These are phyloP conservation scores for Blakeslea trispora DNA, from an alignment of 371 early-diverging fungal species.

Conservation along the genomic window DNA sequence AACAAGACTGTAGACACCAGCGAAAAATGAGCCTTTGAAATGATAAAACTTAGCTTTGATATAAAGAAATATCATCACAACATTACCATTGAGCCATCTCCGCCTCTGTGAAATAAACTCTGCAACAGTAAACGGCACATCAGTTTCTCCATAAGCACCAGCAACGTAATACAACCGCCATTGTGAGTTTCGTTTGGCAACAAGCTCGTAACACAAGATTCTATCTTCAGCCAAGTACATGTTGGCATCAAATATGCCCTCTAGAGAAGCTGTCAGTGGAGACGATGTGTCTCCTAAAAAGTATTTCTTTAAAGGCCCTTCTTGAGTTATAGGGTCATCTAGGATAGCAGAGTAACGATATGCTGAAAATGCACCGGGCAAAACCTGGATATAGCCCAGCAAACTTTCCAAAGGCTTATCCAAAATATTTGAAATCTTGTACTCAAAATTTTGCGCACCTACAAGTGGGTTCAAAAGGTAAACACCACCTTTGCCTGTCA, in stretches of 20 bases:
- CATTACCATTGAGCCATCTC: constrained; percentile 90
- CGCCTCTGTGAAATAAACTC: constrained; percentile 88
- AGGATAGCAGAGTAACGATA: constrained; percentile 83
- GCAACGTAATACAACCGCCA: constrained; percentile 72
- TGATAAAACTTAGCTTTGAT: constrained; percentile 43
- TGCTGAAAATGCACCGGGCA: constrained; percentile 91
- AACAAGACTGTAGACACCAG: constrained; percentile 80
- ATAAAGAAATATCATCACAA: constrained; percentile 85
- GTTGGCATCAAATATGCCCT: constrained; percentile 67
- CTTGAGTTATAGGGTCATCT: constrained; percentile 53
- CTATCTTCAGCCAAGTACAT: constrained; percentile 87
- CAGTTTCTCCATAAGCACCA: constrained; percentile 80
- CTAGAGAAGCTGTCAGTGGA: constrained; percentile 4
- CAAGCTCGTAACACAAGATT: constrained; percentile 86
- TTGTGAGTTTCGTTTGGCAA: constrained; percentile 66
- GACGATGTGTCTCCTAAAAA: constrained; percentile 78
- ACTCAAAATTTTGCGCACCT: constrained; percentile 91
- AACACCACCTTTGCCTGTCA: constrained; percentile 69
- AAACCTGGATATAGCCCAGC: constrained; percentile 88
- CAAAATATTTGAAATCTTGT: constrained; percentile 91
- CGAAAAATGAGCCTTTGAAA: constrained; percentile 87
- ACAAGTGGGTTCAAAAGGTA: constrained; percentile 80
- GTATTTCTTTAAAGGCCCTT: constrained; percentile 78
- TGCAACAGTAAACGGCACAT: constrained; percentile 71
- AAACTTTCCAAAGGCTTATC: constrained; percentile 92